A percentile compares a stretch with the other conserved stretches of the same genome.
phyloP scores from a whole-genome alignment of 2,329 filamentous ascomycete species.

The Bipolaris zeicola region DNA sequence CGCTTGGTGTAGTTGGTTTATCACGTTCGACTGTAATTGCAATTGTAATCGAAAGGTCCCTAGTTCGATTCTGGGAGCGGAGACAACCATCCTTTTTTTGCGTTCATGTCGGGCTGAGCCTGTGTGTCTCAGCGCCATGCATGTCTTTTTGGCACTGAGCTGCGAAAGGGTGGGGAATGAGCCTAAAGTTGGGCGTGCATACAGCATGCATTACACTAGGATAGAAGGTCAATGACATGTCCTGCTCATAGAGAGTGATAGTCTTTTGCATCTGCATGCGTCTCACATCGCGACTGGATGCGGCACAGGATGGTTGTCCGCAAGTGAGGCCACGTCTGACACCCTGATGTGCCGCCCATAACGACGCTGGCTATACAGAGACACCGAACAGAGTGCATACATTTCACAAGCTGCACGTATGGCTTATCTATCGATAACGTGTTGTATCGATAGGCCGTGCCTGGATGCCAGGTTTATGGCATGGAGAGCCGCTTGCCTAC shows the following conservation, averaged over 20 bases:
- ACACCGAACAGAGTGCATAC: neutral
- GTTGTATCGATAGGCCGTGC: constrained; percentile 10
- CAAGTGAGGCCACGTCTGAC: neutral
- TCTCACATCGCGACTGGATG: neutral
- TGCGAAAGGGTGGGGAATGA: neutral
- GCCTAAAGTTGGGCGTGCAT: neutral
- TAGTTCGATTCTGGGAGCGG: constrained; percentile 42
- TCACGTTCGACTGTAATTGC: constrained; percentile 47
- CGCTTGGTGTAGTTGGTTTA: constrained; percentile 44
- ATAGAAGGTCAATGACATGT: neutral
- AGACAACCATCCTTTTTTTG: constrained; percentile 33
- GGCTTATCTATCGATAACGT: constrained; percentile 4
- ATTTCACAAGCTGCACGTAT: neutral
- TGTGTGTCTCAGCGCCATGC: neutral
- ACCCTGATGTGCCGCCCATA: neutral
- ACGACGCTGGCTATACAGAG: neutral
- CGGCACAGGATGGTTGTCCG: neutral
- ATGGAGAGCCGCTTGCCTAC: constrained; percentile 16
- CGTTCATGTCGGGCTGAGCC: neutral
- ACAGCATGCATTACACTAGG: neutral
- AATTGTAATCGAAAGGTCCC: constrained; percentile 44
- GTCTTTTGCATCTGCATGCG: neutral
- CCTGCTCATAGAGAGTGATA: neutral
- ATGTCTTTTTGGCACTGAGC: neutral
- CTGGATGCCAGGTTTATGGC: constrained; percentile 9